These are phyloP conservation scores for Candida takata DNA, from an alignment of 805 yeast species.

Conservation along the genomic window DNA sequence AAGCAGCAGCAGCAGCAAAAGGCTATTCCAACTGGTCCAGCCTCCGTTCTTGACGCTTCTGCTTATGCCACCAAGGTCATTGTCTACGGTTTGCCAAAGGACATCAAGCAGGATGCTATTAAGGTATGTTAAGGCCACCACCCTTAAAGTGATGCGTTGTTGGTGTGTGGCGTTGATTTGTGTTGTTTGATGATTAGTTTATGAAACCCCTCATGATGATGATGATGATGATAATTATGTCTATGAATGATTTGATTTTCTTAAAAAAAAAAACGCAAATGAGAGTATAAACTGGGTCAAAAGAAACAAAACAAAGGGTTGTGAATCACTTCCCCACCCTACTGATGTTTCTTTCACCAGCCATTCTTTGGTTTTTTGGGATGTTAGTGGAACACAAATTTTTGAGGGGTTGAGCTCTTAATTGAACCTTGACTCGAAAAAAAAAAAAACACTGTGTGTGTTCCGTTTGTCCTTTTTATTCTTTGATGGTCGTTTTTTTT, in stretches of 20 bases:
- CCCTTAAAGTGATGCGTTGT: not conserved
- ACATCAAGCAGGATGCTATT: conserved; percentile 75
- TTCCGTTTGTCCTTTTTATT: too few relatives aligned
- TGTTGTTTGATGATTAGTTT: not conserved
- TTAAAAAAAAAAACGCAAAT: not conserved
- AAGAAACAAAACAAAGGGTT: too few relatives aligned
- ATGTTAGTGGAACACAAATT: not conserved
- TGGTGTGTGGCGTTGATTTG: not conserved
- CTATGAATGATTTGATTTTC: not conserved
- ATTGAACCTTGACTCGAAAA: too few relatives aligned
- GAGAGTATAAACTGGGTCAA: not conserved
- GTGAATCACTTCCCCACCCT: too few relatives aligned
- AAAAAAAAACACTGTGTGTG: too few relatives aligned
- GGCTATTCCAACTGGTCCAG: conserved; percentile 16
- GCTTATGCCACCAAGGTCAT: conserved; percentile 72
- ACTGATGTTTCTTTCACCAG: not conserved
- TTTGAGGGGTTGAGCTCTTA: too few relatives aligned
- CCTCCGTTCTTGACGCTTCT: conserved; percentile 11
- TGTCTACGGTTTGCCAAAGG: conserved; percentile 80
- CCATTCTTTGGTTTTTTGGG: conserved; percentile 1
- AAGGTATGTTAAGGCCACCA: conserved; percentile 63
- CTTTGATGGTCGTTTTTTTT: too few relatives aligned
- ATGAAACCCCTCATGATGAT: not conserved
- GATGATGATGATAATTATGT: not conserved
- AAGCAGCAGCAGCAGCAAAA: conserved; percentile 17